phyloP scores from a whole-genome alignment of 2,329 filamentous ascomycete genomes.

The Leptoxyphium fumago region DNA sequence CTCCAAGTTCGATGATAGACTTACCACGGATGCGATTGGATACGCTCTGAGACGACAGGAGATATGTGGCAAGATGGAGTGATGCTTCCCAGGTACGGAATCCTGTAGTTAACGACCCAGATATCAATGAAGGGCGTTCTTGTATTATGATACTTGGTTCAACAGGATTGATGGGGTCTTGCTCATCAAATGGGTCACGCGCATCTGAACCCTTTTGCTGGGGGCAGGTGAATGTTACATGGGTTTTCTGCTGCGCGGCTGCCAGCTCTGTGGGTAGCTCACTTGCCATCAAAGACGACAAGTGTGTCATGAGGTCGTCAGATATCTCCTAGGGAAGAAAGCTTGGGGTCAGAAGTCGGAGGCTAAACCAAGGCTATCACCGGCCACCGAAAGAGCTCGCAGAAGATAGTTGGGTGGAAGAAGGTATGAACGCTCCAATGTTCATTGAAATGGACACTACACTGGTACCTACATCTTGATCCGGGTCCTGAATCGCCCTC shows the following conservation, averaged over 20 bases:
- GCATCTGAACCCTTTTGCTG: constrained; percentile 2
- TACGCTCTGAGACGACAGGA: constrained; percentile 31
- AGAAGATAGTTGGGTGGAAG: no score
- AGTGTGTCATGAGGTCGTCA: constrained; percentile 58
- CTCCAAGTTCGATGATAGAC: constrained; percentile 55
- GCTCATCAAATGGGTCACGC: background rate
- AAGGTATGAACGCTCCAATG: no score
- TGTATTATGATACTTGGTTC: constrained; percentile 42
- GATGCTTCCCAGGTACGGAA: constrained; percentile 71
- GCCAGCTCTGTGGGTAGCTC: constrained; percentile 49
- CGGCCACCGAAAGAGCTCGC: background rate
- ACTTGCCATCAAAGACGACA: constrained; percentile 50
- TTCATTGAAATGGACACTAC: no score
- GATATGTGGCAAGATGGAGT: constrained; percentile 55
- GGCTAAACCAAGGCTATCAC: background rate
- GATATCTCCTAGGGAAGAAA: constrained; percentile 53
- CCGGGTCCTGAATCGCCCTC: constrained; percentile 60
- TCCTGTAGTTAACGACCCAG: constrained; percentile 58
- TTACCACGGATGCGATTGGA: constrained; percentile 33
- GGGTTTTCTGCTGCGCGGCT: constrained; percentile 56
- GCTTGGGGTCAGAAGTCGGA: constrained; percentile 10
- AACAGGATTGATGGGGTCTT: constrained; percentile 5
- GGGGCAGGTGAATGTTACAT: constrained; percentile 52
- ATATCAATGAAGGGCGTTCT: constrained; percentile 54
- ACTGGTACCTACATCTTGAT: constrained; percentile 60